Evolutionary conservation across 139 green algal genomes (phyloP), one percentile per base, ranked within the genome.

Genomic region (Coelastrella sp.): DNA sequence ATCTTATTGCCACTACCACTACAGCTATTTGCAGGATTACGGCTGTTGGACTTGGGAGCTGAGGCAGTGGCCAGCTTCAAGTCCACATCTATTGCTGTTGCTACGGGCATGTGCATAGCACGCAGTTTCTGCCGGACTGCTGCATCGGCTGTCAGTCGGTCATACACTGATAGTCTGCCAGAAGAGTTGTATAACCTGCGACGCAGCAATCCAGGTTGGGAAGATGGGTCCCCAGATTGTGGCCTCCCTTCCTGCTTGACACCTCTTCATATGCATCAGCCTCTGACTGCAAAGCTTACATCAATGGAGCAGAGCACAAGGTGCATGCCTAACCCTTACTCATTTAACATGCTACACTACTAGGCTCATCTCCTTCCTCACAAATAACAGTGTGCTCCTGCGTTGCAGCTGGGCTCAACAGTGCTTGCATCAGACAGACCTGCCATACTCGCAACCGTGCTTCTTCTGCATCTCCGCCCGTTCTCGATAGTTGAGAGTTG

Each of bases 101-200:
- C 27, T 17, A 41, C 21, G 0, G 71, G 40, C 13, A 30, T 6
- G 8, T 38, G 71, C 48, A 37, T 79, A 19, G 53, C 23, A 35
- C 30, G 37, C 3, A 82, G 34, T 21, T 27, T 63, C 19, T 82
- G 51, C 4, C 75, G 75, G 51, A 82, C 75, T 27, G 75, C 11
- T 2, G 75, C 75, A 57, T 82, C 75, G 35, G 66, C 66, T 43
- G 60, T 76, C 11, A 84, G 27, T 45, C 78, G 38, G 57, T 63
- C 60, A 23, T 62, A 50, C 60, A 84, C 41, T 3, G 27, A 37
- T 2, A 74, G 53, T 27, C 62, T 74, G 40, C 75, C 8, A 21
- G 78, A n/a, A 25, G 17, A 73, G 59, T 72, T 83, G 59, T 83
- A 83, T 8, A 83, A 34, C 76, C 76, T 83, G 76, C n/a, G 30